A percentile compares a stretch with the other conserved stretches of the same genome.
Evolutionary conservation across 192 early-diverging fungal species (phyloP).

Genomic region (Cladochytrium replicatum): DNA sequence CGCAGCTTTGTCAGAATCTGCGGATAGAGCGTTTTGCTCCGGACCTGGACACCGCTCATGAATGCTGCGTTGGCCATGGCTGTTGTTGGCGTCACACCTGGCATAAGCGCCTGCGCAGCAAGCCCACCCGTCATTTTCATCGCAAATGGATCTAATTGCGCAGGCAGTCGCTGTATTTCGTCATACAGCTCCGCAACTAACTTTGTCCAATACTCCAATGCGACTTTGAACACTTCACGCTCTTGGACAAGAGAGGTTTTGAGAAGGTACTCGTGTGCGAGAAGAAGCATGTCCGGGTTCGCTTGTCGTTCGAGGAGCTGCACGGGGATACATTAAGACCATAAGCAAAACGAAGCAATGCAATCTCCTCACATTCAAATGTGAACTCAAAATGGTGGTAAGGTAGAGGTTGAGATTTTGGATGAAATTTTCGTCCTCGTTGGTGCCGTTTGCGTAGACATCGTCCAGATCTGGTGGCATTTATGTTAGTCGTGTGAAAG

Average conservation of each 20-base stretch:
- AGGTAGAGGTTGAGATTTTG: constrained; percentile 92
- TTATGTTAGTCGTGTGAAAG: no score
- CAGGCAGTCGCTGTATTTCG: constrained; percentile 56
- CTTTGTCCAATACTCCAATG: constrained; percentile 95
- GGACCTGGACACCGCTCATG: no score
- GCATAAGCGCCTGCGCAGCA: no score
- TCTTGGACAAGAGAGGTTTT: constrained; percentile 86
- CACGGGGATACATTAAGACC: no score
- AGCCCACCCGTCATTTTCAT: no score
- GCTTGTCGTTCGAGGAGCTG: constrained; percentile 2
- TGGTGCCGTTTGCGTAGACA: constrained; percentile 72
- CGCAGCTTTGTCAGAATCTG: constrained; percentile 77
- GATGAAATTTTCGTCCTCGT: constrained; percentile 91
- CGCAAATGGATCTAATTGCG: no score
- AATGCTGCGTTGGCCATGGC: no score
- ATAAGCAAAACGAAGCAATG: no score
- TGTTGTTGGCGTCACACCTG: no score
- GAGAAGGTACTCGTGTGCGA: constrained; percentile 85
- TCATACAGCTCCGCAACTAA: constrained; percentile 83
- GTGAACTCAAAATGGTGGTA: constrained; percentile 72
- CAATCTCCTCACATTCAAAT: constrained; percentile 60
- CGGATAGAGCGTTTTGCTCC: constrained; percentile 77
- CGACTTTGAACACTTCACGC: constrained; percentile 96
- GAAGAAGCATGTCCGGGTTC: constrained; percentile 29
- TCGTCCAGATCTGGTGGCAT: constrained; percentile 61